Conservation (phyloP, 176 grass and related monocot genomes). For the Cenchrus fungigraminus region DNA sequence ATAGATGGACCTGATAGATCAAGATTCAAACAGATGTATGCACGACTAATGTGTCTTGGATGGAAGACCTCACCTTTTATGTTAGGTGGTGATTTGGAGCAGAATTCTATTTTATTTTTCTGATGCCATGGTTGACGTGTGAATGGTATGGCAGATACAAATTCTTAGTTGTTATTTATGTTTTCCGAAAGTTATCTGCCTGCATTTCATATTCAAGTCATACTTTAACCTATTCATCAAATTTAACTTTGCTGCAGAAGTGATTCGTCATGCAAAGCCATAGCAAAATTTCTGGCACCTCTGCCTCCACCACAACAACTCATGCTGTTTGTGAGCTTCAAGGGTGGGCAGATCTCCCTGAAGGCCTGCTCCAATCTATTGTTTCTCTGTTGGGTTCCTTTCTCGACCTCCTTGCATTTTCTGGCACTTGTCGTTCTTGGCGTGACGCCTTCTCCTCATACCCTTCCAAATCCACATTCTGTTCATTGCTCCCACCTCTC, state of each 20-base stretch:
- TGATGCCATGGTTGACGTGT: neutral
- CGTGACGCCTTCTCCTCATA: slow-evolving; percentile 22
- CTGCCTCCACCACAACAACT: neutral
- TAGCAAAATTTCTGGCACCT: neutral
- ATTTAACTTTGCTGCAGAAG: slow-evolving; percentile 10
- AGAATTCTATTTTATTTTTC: neutral
- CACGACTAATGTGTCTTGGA: neutral
- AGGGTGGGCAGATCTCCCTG: slow-evolving; percentile 48
- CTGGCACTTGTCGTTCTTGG: slow-evolving; percentile 52
- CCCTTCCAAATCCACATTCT: slow-evolving; percentile 18
- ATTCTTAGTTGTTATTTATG: neutral
- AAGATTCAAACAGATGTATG: neutral
- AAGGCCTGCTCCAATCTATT: slow-evolving; percentile 34
- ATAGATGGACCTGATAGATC: neutral
- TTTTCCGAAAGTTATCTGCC: neutral
- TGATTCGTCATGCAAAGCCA: slow-evolving; percentile 29
- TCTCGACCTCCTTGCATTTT: slow-evolving; percentile 45
- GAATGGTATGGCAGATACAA: neutral
- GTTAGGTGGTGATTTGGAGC: neutral
- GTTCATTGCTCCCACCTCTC: slow-evolving; percentile 34
- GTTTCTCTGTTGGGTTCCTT: slow-evolving; percentile 36
- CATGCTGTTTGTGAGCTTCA: neutral
- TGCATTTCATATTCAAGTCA: neutral
- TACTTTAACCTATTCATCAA: neutral
- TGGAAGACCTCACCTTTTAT: neutral